Percentiles rank a stretch among this genome's conserved stretches.
phyloP scores from a whole-genome alignment of 148 eudicot genomes.

The Diospyros kaki region DNA sequence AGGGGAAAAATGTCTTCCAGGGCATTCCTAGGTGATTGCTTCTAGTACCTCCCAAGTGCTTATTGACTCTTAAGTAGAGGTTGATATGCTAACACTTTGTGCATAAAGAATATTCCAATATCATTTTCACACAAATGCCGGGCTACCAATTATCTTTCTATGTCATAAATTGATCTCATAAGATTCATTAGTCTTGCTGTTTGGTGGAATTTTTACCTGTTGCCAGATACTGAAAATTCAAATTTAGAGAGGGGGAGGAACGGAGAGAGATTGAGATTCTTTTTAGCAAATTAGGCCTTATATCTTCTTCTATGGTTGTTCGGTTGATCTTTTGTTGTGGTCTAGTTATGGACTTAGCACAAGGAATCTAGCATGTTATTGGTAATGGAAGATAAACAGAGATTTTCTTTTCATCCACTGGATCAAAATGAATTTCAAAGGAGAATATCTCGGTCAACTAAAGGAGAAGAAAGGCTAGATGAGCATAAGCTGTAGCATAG shows the following conservation, averaged over 20 bases:
- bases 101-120: background rate
- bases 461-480: background rate
- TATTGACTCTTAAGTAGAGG: too few species aligned
- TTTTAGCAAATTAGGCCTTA: conserved; percentile 3
- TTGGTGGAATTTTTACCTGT: background rate
- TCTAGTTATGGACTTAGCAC: conserved; percentile 4
- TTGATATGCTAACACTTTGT: background rate
- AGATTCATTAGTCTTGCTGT: background rate
- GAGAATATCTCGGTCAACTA: conserved; percentile 7
- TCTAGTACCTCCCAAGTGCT: too few species aligned
- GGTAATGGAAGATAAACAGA: background rate
- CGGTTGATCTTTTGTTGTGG: background rate
- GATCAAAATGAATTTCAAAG: conserved; percentile 9
- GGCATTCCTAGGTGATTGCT: too few species aligned
- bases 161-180: too few species aligned
- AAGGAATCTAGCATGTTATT: background rate
- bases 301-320: background rate
- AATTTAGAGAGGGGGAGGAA: background rate
- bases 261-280: background rate
- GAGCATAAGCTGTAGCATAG: background rate
- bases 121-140: background rate
- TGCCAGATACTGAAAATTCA: background rate
- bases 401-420: background rate
- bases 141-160: too few species aligned
- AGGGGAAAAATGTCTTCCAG: too few species aligned